Percentiles rank a stretch among this genome's conserved stretches.
Conservation (phyloP, 805 yeast species). For the Ogataea nakhonphanomensis region DNA sequence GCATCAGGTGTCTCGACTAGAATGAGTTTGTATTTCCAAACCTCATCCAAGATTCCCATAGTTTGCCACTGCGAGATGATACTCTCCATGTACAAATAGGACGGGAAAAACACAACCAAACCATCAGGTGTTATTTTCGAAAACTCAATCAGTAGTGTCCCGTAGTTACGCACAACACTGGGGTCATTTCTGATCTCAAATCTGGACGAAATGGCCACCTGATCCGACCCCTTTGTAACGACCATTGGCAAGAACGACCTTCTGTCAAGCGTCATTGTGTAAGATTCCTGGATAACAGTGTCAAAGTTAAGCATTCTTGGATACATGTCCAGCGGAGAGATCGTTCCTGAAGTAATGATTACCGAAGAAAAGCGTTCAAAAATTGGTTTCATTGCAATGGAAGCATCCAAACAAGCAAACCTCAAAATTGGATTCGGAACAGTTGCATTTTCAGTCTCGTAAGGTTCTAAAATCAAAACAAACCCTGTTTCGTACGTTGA, state of each 20-base stretch:
- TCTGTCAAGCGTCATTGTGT: conserved; percentile 91
- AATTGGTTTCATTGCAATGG: conserved; percentile 95
- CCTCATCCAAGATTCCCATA: conserved; percentile 97
- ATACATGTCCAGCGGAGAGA: conserved; percentile 97
- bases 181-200: conserved; percentile 98
- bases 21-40: conserved; percentile 94
- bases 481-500: conserved; percentile 95
- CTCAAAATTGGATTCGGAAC: conserved; percentile 95
- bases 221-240: conserved; percentile 97
- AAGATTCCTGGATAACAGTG: conserved; percentile 90
- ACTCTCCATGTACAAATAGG: conserved; percentile 96
- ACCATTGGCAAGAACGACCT: conserved; percentile 92
- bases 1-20: conserved; percentile 98
- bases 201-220: conserved; percentile 92
- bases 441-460: conserved; percentile 86
- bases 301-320: conserved; percentile 94
- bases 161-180: conserved; percentile 94
- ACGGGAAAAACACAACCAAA: conserved; percentile 94
- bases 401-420: conserved; percentile 94
- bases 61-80: conserved; percentile 98
- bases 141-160: conserved; percentile 86
- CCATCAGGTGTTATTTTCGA: conserved; percentile 98
- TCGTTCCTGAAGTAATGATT: conserved; percentile 95
- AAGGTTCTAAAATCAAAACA: conserved; percentile 88
- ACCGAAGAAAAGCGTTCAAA: conserved; percentile 91